Percentiles rank a stretch among this genome's conserved stretches.
Evolutionary conservation across 805 yeast species (phyloP).

Genomic region (Wickerhamiella azymoides): DNA sequence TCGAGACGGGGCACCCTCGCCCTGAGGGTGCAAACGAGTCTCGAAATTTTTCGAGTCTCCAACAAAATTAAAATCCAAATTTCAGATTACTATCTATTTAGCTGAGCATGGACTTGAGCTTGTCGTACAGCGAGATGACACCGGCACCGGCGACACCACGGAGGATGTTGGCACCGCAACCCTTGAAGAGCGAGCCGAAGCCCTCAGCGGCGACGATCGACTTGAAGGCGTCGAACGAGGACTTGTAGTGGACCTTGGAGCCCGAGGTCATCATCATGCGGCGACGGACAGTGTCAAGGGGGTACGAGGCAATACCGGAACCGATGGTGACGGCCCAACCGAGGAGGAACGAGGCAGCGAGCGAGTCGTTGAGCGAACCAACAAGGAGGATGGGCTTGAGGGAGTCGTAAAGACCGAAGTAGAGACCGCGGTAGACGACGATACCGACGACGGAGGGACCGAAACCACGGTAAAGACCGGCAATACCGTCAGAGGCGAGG

Average conservation of each 20-base stretch:
- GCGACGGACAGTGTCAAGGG: constrained; percentile 95
- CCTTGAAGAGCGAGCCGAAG: constrained; percentile 80
- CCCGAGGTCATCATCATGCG: constrained; percentile 99
- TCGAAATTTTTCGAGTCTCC: not conserved
- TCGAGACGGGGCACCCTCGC: too few species aligned
- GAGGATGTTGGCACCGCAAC: constrained; percentile 96
- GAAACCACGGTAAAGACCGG: constrained; percentile 97
- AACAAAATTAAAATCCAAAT: too few species aligned
- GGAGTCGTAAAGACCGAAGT: constrained; percentile 93
- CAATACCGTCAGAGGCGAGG: constrained; percentile 82
- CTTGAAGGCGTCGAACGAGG: constrained; percentile 81
- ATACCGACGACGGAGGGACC: constrained; percentile 93
- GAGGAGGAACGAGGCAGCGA: constrained; percentile 82
- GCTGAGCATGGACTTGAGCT: constrained; percentile 83
- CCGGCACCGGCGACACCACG: constrained; percentile 99
- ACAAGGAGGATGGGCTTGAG: constrained; percentile 79
- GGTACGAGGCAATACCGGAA: constrained; percentile 95
- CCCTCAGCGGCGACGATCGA: constrained; percentile 89
- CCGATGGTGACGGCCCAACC: constrained; percentile 95
- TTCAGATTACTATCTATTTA: constrained; percentile 38
- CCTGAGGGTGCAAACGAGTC: too few species aligned
- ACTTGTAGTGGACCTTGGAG: constrained; percentile 82
- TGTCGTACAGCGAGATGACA: constrained; percentile 92
- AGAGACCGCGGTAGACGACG: constrained; percentile 93
- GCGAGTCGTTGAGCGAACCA: constrained; percentile 81